Base-by-base conservation (phyloP, 2,329 filamentous ascomycete species). In the Colletotrichum sp. region DNA sequence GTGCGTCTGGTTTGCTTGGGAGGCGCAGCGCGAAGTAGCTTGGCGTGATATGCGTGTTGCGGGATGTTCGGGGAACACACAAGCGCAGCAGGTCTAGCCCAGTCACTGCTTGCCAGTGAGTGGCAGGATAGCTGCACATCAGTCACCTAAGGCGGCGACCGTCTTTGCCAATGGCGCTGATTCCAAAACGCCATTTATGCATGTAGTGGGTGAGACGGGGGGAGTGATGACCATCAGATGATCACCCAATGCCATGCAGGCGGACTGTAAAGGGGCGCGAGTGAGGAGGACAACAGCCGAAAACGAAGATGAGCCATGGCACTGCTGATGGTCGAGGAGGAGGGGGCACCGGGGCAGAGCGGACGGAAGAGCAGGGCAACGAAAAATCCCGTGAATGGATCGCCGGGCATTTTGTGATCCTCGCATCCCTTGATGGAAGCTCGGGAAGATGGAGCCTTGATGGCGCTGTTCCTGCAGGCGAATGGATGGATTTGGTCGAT, bases 151-250 rank as follows among this genome's bases (percentile, higher is more conserved):
- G 30, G 34, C 34, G 61, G 52, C 48, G 32, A 26, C 52, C 66
- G n/a, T 43, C 34, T 38, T 62, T 34, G 34, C 56, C 56, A 70
- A 70, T 70, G 34, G 24, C 36, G 26, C 28, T 24, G 28, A 24
- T 70, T 26, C 56, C 67, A 43, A 67, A 52, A 67, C 55, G 26
- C 62, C 62, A 52, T 60, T 32, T 43, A 76, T 76, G 73, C 70
- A 76, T 28, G 32, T 69, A 68, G 68, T 48, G 73, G 56, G 64
- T 66, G 72, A 36, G 70, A 60, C 43, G 58, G 69, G 26, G n/a
- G n/a, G 43, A 52, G 34, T 61, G 60, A 52, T 68, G 73, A 21
- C 71, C 70, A 60, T 76, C 73, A 76, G 73, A 76, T 76, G 73
- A 76, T 68, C 73, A 60, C 28, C 55, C 56, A 62, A 28, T 58